phyloP scores from a whole-genome alignment of 257 asterid species.

The Solanum lignicaule region DNA sequence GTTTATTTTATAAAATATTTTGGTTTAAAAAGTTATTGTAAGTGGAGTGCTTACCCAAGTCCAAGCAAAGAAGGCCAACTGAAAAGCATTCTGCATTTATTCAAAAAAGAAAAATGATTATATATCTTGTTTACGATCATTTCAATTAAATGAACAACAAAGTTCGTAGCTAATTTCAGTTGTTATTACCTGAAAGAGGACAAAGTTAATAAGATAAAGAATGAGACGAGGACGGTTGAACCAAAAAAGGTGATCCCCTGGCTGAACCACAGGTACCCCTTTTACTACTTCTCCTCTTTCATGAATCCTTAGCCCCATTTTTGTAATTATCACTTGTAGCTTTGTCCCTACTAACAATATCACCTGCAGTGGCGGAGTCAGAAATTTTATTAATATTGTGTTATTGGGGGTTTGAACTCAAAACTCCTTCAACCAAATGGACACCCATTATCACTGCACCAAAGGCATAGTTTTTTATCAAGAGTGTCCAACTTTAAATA shows the following conservation, averaged over 20 bases:
- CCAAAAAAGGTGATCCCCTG: slow-evolving; percentile 83
- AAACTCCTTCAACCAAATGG: neutral
- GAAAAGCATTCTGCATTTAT: slow-evolving; percentile 81
- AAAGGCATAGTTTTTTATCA: neutral
- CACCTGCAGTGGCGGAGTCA: slow-evolving; percentile 19
- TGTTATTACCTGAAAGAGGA: slow-evolving; percentile 78
- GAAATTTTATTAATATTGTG: neutral
- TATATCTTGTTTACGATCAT: neutral
- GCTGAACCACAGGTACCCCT: slow-evolving; percentile 76
- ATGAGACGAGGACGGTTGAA: slow-evolving; percentile 71
- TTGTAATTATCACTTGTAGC: slow-evolving; percentile 79
- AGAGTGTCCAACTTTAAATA: neutral
- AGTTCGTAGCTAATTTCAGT: neutral
- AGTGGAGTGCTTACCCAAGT: slow-evolving; percentile 49
- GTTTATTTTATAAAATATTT: neutral
- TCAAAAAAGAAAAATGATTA: neutral
- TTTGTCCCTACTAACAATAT: slow-evolving; percentile 79
- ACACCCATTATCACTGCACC: neutral
- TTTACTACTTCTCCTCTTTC: slow-evolving; percentile 66
- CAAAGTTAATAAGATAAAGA: slow-evolving; percentile 75
- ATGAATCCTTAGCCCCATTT: slow-evolving; percentile 74
- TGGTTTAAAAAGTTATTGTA: neutral
- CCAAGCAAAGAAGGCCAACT: slow-evolving; percentile 93
- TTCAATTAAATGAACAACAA: neutral
- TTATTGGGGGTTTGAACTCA: too few relatives aligned